Evolutionary conservation across 768 basidiomycete species (phyloP).

Genomic region (Boletus subparvulus): DNA sequence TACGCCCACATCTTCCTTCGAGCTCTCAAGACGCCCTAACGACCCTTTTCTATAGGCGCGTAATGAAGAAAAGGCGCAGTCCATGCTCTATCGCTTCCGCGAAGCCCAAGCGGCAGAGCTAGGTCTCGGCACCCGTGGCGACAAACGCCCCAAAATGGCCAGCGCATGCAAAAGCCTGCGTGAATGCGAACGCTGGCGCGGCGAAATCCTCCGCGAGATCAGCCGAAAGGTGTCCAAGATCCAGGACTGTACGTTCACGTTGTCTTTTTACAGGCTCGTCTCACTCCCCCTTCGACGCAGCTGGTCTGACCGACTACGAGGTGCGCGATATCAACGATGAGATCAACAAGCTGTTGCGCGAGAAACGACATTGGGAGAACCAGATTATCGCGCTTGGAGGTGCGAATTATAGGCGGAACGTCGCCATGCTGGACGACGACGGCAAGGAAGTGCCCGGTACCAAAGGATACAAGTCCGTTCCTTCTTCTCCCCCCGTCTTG

Average conservation of each 20-base stretch:
- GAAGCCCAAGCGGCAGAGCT: conserved; percentile 96
- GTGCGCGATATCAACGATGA: conserved; percentile 96
- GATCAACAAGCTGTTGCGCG: conserved; percentile 92
- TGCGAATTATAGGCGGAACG: conserved; percentile 92
- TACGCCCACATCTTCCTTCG: background rate
- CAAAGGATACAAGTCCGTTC: conserved; percentile 89
- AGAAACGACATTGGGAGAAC: conserved; percentile 97
- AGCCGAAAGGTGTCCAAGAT: conserved; percentile 97
- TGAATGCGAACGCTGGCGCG: conserved; percentile 95
- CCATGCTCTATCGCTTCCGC: conserved; percentile 92
- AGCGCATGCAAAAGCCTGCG: conserved; percentile 86
- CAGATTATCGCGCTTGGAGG: conserved; percentile 96
- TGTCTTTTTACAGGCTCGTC: background rate
- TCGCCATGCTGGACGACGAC: conserved; percentile 91
- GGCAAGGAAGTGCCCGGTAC: conserved; percentile 96
- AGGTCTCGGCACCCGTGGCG: conserved; percentile 80
- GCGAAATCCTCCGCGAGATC: conserved; percentile 92
- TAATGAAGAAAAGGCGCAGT: conserved; percentile 98
- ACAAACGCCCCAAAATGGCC: conserved; percentile 91
- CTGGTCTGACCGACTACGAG: conserved; percentile 92
- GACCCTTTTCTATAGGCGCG: conserved; percentile 58
- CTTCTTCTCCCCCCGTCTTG: background rate
- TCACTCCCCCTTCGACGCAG: conserved; percentile 38
- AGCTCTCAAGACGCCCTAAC: background rate
- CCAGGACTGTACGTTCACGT: conserved; percentile 72